Evolutionary conservation across 495 filamentous ascomycete genomes (phyloP), one percentile per base, ranked within the genome.

Genomic region (Platismatia glauca): DNA sequence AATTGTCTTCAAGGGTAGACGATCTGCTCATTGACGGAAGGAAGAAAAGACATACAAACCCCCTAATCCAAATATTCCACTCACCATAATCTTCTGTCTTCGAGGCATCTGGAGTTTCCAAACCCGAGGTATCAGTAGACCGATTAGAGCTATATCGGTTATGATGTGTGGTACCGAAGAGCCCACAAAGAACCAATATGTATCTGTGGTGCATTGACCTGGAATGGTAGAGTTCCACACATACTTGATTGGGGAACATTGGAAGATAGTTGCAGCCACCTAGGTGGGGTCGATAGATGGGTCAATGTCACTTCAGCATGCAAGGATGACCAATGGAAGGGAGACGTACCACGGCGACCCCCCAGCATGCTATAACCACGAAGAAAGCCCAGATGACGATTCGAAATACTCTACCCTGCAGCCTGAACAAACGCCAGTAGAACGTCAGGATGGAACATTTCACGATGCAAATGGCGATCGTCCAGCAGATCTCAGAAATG

Each of bases 81-180:
- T 53, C 43, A 74, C 52, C 18, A 62, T 64, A 24, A 66, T 29
- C 52, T 73, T 73, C 56, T 72, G 73, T 60, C 65, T 67, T 59
- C 65, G 43, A 64, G 68, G 69, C 64, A 73, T 65, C 64, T 72
- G 71, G 64, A 72, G 67, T 60, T 69, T 63, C 75, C 74, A 73
- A 33, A 77, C 67, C 58, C 74, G 67, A 29, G 72, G 77, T 66
- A 81, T 69, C 24, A 74, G 78, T 66, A 76, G 65, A 15, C 69
- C 55, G 24, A 75, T 68, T 34, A 77, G 72, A 57, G 71, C 39
- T 27, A 78, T 58, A 43, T 78, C 77, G 0, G 71, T 75, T 20
- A 71, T n/a, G 29, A 74, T 66, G 57, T 76, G 34, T 62, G 62
- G 7, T 64, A 70, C 24, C 62, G 72, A 6, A 69, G 61, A n/a